phyloP scores from a whole-genome alignment of 345 rosid species.

The Eucalyptus polybractea region DNA sequence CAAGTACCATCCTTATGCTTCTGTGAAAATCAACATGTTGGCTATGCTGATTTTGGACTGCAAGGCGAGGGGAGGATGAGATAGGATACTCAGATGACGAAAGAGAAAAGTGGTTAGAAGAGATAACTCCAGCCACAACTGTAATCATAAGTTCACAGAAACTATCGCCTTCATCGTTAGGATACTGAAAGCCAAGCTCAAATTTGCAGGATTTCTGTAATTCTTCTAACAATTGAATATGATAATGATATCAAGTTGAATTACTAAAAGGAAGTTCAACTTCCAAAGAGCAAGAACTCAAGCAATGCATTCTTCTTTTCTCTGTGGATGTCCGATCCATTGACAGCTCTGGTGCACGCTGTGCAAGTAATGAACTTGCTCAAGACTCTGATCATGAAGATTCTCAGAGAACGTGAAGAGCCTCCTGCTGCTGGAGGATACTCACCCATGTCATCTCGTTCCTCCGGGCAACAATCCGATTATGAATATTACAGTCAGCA shows the following conservation, averaged over 20 bases:
- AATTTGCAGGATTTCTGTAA: neutral
- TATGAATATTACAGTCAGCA: constrained; percentile 59
- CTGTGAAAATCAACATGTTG: neutral
- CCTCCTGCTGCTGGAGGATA: constrained; percentile 38
- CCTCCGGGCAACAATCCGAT: constrained; percentile 39
- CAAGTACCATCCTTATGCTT: neutral
- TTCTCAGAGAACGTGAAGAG: constrained; percentile 64
- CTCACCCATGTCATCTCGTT: constrained; percentile 56
- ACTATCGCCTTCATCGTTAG: neutral
- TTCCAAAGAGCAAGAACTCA: neutral
- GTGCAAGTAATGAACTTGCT: constrained; percentile 98
- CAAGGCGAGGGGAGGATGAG: neutral
- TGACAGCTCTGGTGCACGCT: constrained; percentile 91
- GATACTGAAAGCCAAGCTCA: neutral
- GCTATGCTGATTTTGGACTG: neutral
- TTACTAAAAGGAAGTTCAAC: neutral
- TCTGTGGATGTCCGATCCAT: constrained; percentile 85
- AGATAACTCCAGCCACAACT: neutral
- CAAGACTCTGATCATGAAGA: constrained; percentile 58
- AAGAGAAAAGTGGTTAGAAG: neutral
- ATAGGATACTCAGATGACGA: neutral
- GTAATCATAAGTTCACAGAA: neutral
- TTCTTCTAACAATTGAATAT: neutral
- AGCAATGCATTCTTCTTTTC: neutral
- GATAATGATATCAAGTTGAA: neutral